Percentiles rank a stretch among this genome's conserved stretches.
phyloP scores from a whole-genome alignment of 495 filamentous ascomycete species.

The Pseudotulostoma volvatum region DNA sequence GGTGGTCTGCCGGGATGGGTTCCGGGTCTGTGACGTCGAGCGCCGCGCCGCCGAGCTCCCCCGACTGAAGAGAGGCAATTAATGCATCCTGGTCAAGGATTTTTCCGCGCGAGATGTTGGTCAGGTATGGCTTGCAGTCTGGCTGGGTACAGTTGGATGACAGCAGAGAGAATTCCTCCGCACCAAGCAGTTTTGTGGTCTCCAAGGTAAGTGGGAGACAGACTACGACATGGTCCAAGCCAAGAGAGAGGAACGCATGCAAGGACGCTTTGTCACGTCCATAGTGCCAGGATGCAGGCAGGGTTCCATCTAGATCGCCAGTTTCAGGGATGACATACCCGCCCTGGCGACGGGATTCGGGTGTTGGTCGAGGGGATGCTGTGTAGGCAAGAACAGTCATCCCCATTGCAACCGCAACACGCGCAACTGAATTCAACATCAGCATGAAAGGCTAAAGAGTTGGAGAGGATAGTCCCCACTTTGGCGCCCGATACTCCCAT shows the following conservation, averaged over 20 bases:
- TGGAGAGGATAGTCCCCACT: constrained; percentile 11
- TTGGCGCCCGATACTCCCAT: constrained; percentile 71
- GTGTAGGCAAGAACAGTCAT: constrained; percentile 77
- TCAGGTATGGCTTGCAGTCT: constrained; percentile 39
- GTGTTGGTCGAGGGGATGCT: constrained; percentile 34
- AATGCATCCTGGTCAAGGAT: constrained; percentile 50
- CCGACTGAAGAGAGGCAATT: constrained; percentile 37
- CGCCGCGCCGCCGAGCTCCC: constrained; percentile 44
- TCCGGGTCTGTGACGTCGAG: constrained; percentile 70
- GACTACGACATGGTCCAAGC: constrained; percentile 52
- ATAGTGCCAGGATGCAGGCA: constrained; percentile 51
- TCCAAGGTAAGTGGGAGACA: constrained; percentile 47
- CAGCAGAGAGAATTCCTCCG: constrained; percentile 45
- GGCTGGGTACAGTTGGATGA: constrained; percentile 2
- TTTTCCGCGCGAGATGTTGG: constrained; percentile 51
- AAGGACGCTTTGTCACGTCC: constrained; percentile 39
- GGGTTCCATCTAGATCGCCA: constrained; percentile 49
- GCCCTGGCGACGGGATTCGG: constrained; percentile 36
- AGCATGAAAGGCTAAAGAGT: constrained; percentile 1
- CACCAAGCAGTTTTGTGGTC: constrained; percentile 39
- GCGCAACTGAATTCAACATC: constrained; percentile 28
- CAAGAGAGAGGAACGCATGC: constrained; percentile 42
- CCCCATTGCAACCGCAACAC: constrained; percentile 53
- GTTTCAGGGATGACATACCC: constrained; percentile 51
- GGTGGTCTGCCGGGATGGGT: constrained; percentile 46